A percentile compares a stretch with the other conserved stretches of the same genome.
Conservation (phyloP, 805 yeast genomes). For the Metschnikowia chrysomelidarum region DNA sequence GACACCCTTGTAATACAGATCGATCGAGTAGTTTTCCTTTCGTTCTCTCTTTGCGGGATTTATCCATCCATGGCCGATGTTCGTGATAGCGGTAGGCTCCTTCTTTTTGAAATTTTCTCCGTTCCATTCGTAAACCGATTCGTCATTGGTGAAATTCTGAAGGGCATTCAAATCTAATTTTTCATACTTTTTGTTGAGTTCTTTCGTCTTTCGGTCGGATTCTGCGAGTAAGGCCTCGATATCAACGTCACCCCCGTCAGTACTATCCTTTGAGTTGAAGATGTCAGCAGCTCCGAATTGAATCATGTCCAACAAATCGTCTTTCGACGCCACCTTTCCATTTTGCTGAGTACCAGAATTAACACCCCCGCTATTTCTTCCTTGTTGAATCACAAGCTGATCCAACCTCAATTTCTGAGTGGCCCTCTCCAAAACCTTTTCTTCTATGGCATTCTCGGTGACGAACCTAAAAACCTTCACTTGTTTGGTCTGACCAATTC, state of each 20-base stretch:
- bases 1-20: constrained; percentile 80
- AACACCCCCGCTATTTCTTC: constrained; percentile 40
- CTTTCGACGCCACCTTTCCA: constrained; percentile 52
- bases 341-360: constrained; percentile 31
- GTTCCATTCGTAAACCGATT: constrained; percentile 80
- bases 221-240: constrained; percentile 58
- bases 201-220: constrained; percentile 63
- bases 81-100: constrained; percentile 45
- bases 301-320: constrained; percentile 76
- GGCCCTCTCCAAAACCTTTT: constrained; percentile 77
- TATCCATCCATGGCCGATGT: constrained; percentile 65
- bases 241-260: constrained; percentile 49
- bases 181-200: constrained; percentile 60
- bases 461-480: constrained; percentile 76
- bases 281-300: constrained; percentile 79
- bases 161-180: constrained; percentile 72
- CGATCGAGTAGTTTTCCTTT: constrained; percentile 82
- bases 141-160: constrained; percentile 69
- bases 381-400: constrained; percentile 81
- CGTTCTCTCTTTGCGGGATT: constrained; percentile 84
- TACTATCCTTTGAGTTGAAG: constrained; percentile 34
- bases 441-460: constrained; percentile 82
- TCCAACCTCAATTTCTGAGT: constrained; percentile 76
- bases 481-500: constrained; percentile 84
- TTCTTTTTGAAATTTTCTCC: constrained; percentile 76